A percentile compares a stretch with the other conserved stretches of the same genome.
Conservation (phyloP, 257 asterid genomes). For the Hygrophila difformis region DNA sequence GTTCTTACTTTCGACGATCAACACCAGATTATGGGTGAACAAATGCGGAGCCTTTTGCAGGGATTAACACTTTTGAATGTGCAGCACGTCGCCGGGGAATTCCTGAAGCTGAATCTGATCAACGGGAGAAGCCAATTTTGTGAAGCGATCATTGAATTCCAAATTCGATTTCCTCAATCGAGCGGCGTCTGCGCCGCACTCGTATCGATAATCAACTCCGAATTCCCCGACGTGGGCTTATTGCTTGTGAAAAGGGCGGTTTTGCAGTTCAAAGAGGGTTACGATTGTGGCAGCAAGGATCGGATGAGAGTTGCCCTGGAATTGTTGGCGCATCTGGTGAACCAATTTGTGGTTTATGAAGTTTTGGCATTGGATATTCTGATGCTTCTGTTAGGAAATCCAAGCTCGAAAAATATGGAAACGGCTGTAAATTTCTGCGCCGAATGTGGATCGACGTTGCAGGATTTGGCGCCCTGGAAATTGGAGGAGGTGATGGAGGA, state of each 20-base stretch:
- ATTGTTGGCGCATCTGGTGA: constrained; percentile 28
- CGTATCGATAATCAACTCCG: constrained; percentile 21
- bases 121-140: constrained; percentile 22
- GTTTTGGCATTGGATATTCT: constrained; percentile 13
- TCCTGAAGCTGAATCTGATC: constrained; percentile 13
- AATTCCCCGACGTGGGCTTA: constrained; percentile 22
- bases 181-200: constrained; percentile 28
- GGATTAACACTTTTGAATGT: constrained; percentile 13
- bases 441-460: constrained; percentile 21
- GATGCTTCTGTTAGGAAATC: constrained; percentile 22
- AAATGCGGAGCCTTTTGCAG: constrained; percentile 12
- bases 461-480: constrained; percentile 14
- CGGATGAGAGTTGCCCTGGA: constrained; percentile 1
- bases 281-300: constrained; percentile 1
- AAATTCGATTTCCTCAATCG: constrained; percentile 11
- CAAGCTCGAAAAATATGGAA: constrained; percentile 20
- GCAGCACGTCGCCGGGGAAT: constrained; percentile 6
- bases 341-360: constrained; percentile 23
- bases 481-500: constrained; percentile 23
- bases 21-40: constrained; percentile 9
- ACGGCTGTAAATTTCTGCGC: constrained; percentile 30
- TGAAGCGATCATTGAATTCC: constrained; percentile 22
- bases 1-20: too few relatives aligned
- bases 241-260: constrained; percentile 22
- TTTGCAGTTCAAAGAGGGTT: constrained; percentile 16